Percentiles rank a stretch among this genome's conserved stretches.
Evolutionary conservation across 139 green algal genomes (phyloP).

Genomic region (Chlamydomonas sphaeroides): DNA sequence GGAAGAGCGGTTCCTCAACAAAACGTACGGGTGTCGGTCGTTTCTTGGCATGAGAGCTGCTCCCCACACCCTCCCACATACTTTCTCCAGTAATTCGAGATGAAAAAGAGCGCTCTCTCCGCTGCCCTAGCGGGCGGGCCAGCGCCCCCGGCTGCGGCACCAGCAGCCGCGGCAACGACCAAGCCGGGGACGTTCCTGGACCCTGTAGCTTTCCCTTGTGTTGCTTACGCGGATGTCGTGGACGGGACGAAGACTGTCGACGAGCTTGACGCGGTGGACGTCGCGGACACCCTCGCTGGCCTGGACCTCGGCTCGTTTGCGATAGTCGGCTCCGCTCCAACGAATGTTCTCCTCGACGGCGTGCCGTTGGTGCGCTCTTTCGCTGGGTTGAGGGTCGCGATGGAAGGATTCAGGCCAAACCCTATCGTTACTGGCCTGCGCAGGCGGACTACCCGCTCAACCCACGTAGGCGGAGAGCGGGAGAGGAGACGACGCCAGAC

Average conservation of each 20-base stretch:
- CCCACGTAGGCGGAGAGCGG: constrained; percentile 67
- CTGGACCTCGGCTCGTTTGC: constrained; percentile 31
- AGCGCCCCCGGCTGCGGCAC: not conserved
- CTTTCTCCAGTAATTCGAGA: too few species aligned
- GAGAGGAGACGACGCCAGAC: constrained; percentile 66
- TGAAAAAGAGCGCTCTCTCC: constrained; percentile 43
- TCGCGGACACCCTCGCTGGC: not conserved
- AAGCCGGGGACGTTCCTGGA: constrained; percentile 49
- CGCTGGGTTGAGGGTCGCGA: not conserved
- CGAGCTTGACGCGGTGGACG: not conserved
- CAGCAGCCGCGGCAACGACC: not conserved
- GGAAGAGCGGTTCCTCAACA: too few species aligned
- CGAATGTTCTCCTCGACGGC: constrained; percentile 47
- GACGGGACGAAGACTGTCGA: constrained; percentile 29
- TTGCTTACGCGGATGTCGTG: constrained; percentile 45
- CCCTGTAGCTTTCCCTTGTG: constrained; percentile 44
- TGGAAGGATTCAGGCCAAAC: not conserved
- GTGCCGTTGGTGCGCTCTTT: constrained; percentile 44
- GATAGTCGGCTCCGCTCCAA: constrained; percentile 58
- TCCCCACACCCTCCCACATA: too few species aligned
- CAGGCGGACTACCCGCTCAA: constrained; percentile 85
- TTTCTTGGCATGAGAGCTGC: too few species aligned
- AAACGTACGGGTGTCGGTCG: too few species aligned
- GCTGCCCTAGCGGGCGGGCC: constrained; percentile 43
- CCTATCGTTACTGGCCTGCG: not conserved